These are phyloP conservation scores for Tetracladium maxilliforme DNA, from an alignment of 2,329 filamentous ascomycete species.

Conservation along the genomic window DNA sequence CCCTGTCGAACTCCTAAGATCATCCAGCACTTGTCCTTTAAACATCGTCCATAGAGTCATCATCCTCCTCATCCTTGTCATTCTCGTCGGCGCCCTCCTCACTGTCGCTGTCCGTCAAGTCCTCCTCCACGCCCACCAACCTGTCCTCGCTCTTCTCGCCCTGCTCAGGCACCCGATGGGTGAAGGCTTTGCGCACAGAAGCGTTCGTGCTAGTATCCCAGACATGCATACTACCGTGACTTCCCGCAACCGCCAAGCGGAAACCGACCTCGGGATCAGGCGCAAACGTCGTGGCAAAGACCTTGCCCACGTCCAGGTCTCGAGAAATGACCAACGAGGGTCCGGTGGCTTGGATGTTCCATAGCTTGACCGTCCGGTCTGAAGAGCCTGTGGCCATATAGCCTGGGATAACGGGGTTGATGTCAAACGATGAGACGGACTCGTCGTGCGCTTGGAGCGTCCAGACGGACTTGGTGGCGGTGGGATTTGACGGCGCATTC, in stretches of 20 bases:
- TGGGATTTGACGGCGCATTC: conserved; percentile 56
- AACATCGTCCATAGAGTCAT: conserved; percentile 43
- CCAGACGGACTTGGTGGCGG: conserved; percentile 76
- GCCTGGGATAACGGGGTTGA: conserved; percentile 80
- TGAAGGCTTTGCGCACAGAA: conserved; percentile 74
- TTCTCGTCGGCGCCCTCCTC: conserved; percentile 43
- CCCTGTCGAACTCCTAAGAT: conserved; percentile 1
- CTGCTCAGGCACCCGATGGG: conserved; percentile 46
- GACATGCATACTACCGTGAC: conserved; percentile 81
- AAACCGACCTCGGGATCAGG: conserved; percentile 87
- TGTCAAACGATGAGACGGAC: conserved; percentile 80
- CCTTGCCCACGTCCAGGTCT: conserved; percentile 85
- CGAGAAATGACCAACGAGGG: conserved; percentile 84
- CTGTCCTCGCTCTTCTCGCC: conserved; percentile 58
- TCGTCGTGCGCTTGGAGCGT: conserved; percentile 91
- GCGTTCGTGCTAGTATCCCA: conserved; percentile 96
- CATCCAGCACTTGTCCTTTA: conserved; percentile 11
- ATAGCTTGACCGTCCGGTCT: conserved; percentile 91
- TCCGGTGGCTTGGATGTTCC: conserved; percentile 72
- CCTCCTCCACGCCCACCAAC: conserved; percentile 56
- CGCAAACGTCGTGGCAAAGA: conserved; percentile 83
- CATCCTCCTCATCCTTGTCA: conserved; percentile 30
- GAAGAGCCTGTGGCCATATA: conserved; percentile 89
- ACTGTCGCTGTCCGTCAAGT: conserved; percentile 49
- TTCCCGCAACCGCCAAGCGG: conserved; percentile 82